A percentile compares a stretch with the other conserved stretches of the same genome.
Evolutionary conservation across 179 eudicot species (phyloP).

Genomic region (Patellifolia procumbens): DNA sequence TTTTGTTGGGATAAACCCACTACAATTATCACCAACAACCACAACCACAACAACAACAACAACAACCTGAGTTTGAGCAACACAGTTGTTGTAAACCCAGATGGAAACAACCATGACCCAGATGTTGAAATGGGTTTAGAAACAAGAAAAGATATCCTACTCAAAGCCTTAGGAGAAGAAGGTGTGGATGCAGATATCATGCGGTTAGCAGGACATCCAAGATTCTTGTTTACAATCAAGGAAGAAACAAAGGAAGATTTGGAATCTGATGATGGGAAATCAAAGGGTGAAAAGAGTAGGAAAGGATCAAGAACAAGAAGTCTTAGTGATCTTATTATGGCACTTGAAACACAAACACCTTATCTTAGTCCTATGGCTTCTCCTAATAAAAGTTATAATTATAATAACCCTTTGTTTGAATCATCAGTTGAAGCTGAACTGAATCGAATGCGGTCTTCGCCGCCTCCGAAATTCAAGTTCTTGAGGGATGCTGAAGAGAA

Average conservation of each 20-base stretch:
- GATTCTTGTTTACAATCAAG: conserved; percentile 81
- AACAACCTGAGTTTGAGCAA: conserved; percentile 23
- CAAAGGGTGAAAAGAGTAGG: conserved; percentile 45
- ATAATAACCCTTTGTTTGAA: conserved; percentile 74
- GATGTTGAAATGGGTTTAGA: conserved; percentile 50
- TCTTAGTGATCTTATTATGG: conserved; percentile 57
- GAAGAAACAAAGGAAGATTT: conserved; percentile 89
- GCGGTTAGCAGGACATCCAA: conserved; percentile 76
- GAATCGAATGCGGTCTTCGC: conserved; percentile 58
- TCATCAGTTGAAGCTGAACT: conserved; percentile 59
- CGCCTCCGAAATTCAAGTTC: conserved; percentile 94
- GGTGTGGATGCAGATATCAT: conserved; percentile 65
- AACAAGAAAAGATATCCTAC: conserved; percentile 35
- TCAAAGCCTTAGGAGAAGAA: conserved; percentile 50
- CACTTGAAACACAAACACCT: conserved; percentile 50
- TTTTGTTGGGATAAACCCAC: conserved; percentile 62
- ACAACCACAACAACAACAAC: conserved; percentile 8
- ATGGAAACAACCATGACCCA: conserved; percentile 30
- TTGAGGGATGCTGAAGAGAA: conserved; percentile 96
- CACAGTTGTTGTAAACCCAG: conserved; percentile 31
- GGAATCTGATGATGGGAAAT: conserved; percentile 74
- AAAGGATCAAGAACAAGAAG: conserved; percentile 65
- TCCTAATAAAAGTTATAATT: conserved; percentile 34
- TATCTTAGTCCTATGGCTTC: conserved; percentile 63
- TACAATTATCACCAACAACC: conserved; percentile 20